Evolutionary conservation across 768 basidiomycete genomes (phyloP).

Genomic region (Pholiota molesta): DNA sequence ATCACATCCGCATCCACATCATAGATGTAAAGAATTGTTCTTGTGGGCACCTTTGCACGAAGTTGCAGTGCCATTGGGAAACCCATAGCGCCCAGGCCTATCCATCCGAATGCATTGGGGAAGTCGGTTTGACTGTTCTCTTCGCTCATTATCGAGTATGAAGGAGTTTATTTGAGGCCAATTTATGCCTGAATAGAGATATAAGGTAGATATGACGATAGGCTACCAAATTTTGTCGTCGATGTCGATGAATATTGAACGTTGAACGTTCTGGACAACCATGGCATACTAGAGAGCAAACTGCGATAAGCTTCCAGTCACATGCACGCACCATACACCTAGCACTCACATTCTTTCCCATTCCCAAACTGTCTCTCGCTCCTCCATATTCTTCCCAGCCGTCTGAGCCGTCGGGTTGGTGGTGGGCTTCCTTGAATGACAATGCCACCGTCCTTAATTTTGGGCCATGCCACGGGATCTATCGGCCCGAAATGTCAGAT

Average conservation of each 20-base stretch:
- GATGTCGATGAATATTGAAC: too few species aligned
- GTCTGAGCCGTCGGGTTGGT: not conserved
- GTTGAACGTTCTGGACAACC: too few species aligned
- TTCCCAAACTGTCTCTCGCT: too few species aligned
- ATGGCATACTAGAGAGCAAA: too few species aligned
- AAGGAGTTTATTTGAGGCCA: too few species aligned
- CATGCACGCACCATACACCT: too few species aligned
- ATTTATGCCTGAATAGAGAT: too few species aligned
- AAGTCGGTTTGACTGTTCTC: constrained; percentile 5
- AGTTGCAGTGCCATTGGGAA: constrained; percentile 45
- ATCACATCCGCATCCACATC: constrained; percentile 34
- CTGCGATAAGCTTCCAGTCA: too few species aligned
- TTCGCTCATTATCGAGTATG: not conserved
- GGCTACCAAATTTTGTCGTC: too few species aligned
- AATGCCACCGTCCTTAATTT: not conserved
- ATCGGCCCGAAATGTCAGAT: not conserved
- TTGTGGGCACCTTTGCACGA: constrained; percentile 29
- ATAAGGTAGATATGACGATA: too few species aligned
- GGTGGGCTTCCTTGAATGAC: not conserved
- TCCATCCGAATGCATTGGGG: constrained; percentile 34
- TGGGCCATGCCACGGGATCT: not conserved
- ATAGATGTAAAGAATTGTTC: constrained; percentile 33
- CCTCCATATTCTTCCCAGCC: not conserved
- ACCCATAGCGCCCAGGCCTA: constrained; percentile 48
- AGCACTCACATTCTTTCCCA: too few species aligned